Evolutionary conservation across 768 basidiomycete genomes (phyloP).

Genomic region (Clitopilus passeckerianus): DNA sequence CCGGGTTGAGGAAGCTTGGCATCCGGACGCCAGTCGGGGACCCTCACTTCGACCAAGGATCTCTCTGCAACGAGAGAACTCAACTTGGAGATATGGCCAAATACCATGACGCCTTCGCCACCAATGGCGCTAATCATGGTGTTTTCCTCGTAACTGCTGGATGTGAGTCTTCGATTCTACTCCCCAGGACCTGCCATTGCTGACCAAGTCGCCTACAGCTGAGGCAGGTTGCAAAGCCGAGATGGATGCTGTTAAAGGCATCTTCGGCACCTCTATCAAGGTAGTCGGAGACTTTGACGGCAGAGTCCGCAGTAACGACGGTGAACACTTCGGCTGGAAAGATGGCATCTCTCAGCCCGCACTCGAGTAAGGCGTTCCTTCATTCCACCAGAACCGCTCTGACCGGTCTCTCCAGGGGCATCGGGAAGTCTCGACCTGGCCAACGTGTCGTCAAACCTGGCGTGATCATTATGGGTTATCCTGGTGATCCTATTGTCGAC

Average conservation of each 20-base stretch:
- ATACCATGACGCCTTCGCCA: slow-evolving; percentile 4
- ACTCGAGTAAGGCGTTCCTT: slow-evolving; percentile 7
- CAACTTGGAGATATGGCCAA: slow-evolving; percentile 6
- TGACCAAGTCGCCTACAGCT: not conserved
- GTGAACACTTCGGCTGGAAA: slow-evolving; percentile 25
- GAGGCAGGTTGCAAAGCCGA: not conserved
- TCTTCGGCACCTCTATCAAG: slow-evolving; percentile 11
- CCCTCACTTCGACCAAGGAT: slow-evolving; percentile 8
- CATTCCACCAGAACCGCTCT: not conserved
- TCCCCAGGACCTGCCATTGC: not conserved
- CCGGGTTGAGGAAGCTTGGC: slow-evolving; percentile 5
- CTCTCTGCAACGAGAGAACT: slow-evolving; percentile 6
- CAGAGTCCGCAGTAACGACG: slow-evolving; percentile 12
- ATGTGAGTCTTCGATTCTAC: slow-evolving; percentile 1
- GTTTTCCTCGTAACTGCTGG: slow-evolving; percentile 6
- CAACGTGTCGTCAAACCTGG: slow-evolving; percentile 21
- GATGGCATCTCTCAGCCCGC: slow-evolving; percentile 28
- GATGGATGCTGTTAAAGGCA: not conserved
- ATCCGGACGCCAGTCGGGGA: slow-evolving; percentile 2
- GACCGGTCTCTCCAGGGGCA: slow-evolving; percentile 4
- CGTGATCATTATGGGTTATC: slow-evolving; percentile 27
- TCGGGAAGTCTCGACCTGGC: slow-evolving; percentile 13
- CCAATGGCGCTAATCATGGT: slow-evolving; percentile 4
- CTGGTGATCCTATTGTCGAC: slow-evolving; percentile 20
- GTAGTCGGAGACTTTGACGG: slow-evolving; percentile 5